A percentile compares a stretch with the other conserved stretches of the same genome.
Evolutionary conservation across 345 rosid genomes (phyloP).

Genomic region (Citrus sp.): DNA sequence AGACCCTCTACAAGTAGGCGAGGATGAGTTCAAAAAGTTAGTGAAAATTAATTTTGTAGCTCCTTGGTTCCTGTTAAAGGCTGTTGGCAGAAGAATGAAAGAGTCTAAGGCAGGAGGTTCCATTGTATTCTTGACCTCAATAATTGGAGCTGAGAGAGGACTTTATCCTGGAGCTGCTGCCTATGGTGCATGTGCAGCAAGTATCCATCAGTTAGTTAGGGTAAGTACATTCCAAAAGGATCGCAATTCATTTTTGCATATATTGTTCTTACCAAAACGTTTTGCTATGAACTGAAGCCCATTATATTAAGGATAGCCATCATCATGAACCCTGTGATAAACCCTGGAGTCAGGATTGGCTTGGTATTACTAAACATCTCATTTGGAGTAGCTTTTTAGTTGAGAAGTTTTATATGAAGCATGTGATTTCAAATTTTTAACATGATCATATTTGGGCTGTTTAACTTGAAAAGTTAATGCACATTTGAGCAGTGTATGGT

Average conservation of each 20-base stretch:
- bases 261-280: neutral
- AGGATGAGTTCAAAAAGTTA: slow-evolving; percentile 58
- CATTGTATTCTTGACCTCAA: slow-evolving; percentile 56
- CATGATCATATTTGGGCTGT: neutral
- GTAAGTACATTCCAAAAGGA: slow-evolving; percentile 31
- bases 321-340: neutral
- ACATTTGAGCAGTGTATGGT: neutral
- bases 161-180: slow-evolving; percentile 86
- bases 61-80: slow-evolving; percentile 72
- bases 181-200: slow-evolving; percentile 70
- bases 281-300: neutral
- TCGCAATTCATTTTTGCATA: neutral
- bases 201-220: slow-evolving; percentile 71
- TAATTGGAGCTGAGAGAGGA: slow-evolving; percentile 77
- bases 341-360: neutral
- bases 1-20: slow-evolving; percentile 52
- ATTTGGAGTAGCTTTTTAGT: neutral
- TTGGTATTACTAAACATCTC: neutral
- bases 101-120: slow-evolving; percentile 67
- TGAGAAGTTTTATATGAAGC: neutral
- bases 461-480: neutral
- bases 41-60: slow-evolving; percentile 64
- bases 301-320: neutral
- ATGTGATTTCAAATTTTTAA: neutral
- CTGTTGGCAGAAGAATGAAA: slow-evolving; percentile 71